Percentiles rank a stretch among this genome's conserved stretches.
Conservation (phyloP, 1,284 basidiomycete species). For the Xerocomus cyaneibrunnescens region DNA sequence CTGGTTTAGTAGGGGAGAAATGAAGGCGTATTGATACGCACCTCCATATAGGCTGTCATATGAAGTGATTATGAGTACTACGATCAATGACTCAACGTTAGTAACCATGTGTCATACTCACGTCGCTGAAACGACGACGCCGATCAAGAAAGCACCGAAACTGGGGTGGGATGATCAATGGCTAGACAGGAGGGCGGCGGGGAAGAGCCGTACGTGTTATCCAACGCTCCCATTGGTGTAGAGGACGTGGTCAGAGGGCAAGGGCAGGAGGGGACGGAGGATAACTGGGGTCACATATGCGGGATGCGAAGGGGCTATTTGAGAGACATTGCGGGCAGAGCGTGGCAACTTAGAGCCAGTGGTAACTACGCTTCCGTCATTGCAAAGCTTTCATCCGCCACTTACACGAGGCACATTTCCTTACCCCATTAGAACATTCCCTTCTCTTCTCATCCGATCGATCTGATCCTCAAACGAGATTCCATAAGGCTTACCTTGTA, state of each 20-base stretch:
- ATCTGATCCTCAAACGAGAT: constrained; percentile 20
- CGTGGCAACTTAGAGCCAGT: constrained; percentile 16
- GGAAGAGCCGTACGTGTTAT: constrained; percentile 25
- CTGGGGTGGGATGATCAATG: constrained; percentile 30
- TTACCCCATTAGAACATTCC: constrained; percentile 17
- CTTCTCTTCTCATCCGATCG: constrained; percentile 13
- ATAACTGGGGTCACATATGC: constrained; percentile 3
- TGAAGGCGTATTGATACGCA: constrained; percentile 25
- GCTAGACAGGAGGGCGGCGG: neutral
- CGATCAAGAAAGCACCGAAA: constrained; percentile 53
- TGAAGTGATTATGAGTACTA: neutral
- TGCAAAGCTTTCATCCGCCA: constrained; percentile 30
- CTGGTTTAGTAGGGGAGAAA: neutral
- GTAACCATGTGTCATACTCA: constrained; percentile 30
- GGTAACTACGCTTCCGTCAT: constrained; percentile 29
- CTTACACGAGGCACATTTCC: constrained; percentile 19
- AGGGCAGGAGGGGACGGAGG: neutral
- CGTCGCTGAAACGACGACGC: constrained; percentile 51
- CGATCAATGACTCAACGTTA: constrained; percentile 2
- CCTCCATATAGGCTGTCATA: constrained; percentile 51
- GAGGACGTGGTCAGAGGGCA: neutral
- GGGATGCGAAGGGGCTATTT: constrained; percentile 20
- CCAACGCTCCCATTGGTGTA: constrained; percentile 19
- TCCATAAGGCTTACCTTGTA: constrained; percentile 20
- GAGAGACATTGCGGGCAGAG: constrained; percentile 14